phyloP scores from a whole-genome alignment of 2,329 filamentous ascomycete genomes.

The Helotiales sp. region DNA sequence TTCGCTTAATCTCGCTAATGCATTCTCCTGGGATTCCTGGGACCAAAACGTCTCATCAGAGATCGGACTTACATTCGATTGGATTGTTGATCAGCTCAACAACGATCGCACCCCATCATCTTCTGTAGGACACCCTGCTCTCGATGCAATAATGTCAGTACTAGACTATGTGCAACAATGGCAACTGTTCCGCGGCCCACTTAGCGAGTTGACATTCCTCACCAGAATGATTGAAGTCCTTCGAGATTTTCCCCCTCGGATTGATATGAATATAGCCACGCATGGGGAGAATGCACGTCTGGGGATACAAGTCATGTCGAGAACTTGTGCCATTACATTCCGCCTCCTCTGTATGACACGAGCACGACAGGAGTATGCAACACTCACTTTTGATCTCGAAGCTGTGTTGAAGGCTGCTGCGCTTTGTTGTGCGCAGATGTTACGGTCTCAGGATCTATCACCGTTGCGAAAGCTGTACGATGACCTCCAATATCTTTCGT shows the following conservation, averaged over 20 bases:
- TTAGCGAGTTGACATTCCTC: constrained; percentile 25
- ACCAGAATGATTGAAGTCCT: constrained; percentile 32
- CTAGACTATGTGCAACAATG: constrained; percentile 33
- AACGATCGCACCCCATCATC: constrained; percentile 8
- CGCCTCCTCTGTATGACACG: constrained; percentile 45
- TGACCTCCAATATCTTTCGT: constrained; percentile 45
- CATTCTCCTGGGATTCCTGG: constrained; percentile 57
- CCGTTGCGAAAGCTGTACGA: constrained; percentile 48
- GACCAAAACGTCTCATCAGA: constrained; percentile 60
- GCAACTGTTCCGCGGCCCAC: constrained; percentile 18
- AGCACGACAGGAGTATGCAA: constrained; percentile 7
- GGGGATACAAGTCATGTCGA: constrained; percentile 21
- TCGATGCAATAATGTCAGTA: constrained; percentile 23
- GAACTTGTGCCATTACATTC: constrained; percentile 38
- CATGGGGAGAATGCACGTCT: neutral
- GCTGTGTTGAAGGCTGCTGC: constrained; percentile 46
- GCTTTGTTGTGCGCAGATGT: constrained; percentile 38
- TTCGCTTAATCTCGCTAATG: constrained; percentile 44
- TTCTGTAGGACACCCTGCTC: constrained; percentile 8
- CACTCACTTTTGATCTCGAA: constrained; percentile 44
- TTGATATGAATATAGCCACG: neutral
- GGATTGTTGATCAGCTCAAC: constrained; percentile 47
- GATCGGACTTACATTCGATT: constrained; percentile 61
- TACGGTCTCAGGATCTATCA: constrained; percentile 45
- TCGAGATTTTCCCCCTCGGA: constrained; percentile 26